Conservation (phyloP, 805 yeast species). For the Yarrowia divulgata region DNA sequence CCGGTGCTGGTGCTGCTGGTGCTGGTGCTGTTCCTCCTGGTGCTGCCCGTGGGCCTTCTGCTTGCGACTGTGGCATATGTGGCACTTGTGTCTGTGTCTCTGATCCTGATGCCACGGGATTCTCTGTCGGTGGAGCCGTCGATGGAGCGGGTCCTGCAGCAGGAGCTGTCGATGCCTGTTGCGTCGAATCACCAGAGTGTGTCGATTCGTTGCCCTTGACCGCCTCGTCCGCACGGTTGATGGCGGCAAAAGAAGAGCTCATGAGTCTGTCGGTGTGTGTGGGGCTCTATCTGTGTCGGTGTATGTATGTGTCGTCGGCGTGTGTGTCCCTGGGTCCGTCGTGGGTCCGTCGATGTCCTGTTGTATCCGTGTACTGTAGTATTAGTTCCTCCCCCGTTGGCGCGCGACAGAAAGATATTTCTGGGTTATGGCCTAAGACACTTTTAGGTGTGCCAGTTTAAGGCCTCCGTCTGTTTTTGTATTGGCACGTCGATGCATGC, state of each 20-base stretch:
- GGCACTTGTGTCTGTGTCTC: neutral
- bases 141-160: neutral
- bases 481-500: constrained; percentile 29
- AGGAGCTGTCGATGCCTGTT: too few relatives aligned
- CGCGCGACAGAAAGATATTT: constrained; percentile 23
- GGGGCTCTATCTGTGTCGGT: neutral
- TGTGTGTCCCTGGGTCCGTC: too few relatives aligned
- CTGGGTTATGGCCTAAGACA: constrained; percentile 5
- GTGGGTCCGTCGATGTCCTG: neutral
- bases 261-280: neutral
- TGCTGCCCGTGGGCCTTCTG: too few relatives aligned
- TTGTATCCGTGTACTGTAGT: neutral
- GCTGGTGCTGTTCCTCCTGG: neutral
- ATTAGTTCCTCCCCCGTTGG: constrained; percentile 13
- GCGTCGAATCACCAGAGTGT: neutral
- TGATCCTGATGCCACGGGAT: neutral
- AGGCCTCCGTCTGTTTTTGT: constrained; percentile 30
- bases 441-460: constrained; percentile 27
- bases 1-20: neutral
- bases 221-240: constrained; percentile 7
- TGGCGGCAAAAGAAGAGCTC: constrained; percentile 32
- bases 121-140: neutral
- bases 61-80: too few relatives aligned
- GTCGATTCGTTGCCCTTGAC: neutral
- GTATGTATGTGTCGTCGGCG: neutral